Conservation (phyloP, 768 basidiomycete genomes). For the Termitomyces sp. region DNA sequence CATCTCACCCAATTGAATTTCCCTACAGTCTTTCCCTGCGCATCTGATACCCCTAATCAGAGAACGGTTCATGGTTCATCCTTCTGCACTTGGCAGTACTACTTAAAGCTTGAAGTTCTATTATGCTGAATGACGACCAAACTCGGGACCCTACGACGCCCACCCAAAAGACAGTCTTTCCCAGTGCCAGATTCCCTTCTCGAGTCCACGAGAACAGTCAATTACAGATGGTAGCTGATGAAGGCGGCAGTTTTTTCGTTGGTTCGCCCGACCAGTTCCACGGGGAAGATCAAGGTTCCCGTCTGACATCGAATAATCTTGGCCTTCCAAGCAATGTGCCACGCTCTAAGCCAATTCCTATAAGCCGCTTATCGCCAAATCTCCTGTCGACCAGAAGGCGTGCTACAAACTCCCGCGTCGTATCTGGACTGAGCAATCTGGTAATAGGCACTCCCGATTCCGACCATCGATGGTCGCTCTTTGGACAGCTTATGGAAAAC, state of each 20-base stretch:
- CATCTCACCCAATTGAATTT: background rate
- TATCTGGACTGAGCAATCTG: constrained; percentile 12
- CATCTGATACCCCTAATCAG: background rate
- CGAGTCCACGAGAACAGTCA: background rate
- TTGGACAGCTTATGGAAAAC: constrained; percentile 68
- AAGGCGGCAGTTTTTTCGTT: constrained; percentile 8
- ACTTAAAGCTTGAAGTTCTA: background rate
- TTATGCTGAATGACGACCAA: constrained; percentile 5
- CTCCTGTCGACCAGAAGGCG: constrained; percentile 12
- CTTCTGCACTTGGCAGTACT: background rate
- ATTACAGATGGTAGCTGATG: background rate
- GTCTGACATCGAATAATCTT: background rate
- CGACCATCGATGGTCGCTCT: constrained; percentile 57
- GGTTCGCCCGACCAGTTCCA: constrained; percentile 22
- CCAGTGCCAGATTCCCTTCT: background rate
- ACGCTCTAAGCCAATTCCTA: constrained; percentile 13
- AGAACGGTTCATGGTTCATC: background rate
- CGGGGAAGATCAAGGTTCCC: constrained; percentile 4
- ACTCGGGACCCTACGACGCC: constrained; percentile 2
- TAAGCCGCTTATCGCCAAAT: constrained; percentile 17
- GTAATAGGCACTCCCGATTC: constrained; percentile 10
- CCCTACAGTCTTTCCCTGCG: background rate
- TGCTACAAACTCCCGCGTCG: constrained; percentile 7
- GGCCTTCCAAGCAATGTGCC: constrained; percentile 5
- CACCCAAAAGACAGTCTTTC: background rate